Conservation (phyloP, 768 basidiomycete genomes). For the Russula ochroleuca region DNA sequence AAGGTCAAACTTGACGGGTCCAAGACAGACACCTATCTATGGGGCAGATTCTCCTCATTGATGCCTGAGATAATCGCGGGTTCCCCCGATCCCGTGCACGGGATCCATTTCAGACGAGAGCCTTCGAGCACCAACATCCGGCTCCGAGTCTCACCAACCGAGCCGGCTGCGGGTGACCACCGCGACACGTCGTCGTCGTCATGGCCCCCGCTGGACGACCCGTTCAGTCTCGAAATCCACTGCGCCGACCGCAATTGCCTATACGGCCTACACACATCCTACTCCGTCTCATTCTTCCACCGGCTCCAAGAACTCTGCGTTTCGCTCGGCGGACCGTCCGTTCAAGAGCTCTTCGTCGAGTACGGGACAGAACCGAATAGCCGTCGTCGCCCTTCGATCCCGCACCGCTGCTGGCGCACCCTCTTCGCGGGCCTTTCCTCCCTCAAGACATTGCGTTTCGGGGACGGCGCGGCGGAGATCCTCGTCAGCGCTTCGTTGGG, state of each 20-base stretch:
- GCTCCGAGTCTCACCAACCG: not conserved
- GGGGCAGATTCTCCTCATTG: constrained; percentile 5
- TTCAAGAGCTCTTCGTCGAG: constrained; percentile 11
- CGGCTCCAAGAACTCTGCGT: constrained; percentile 7
- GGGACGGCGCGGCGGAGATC: constrained; percentile 11
- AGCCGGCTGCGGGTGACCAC: no score
- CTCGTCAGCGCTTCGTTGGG: constrained; percentile 3
- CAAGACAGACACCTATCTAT: not conserved
- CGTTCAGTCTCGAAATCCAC: constrained; percentile 13
- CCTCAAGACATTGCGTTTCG: constrained; percentile 12
- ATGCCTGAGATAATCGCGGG: constrained; percentile 18
- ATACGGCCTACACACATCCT: constrained; percentile 11
- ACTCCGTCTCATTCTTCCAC: constrained; percentile 6
- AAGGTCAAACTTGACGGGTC: constrained; percentile 1
- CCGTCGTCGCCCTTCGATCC: not conserved
- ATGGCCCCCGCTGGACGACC: constrained; percentile 10
- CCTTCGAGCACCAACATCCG: not conserved
- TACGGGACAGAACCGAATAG: constrained; percentile 5
- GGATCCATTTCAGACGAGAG: constrained; percentile 7
- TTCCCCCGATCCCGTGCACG: not conserved
- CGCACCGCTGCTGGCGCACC: not conserved
- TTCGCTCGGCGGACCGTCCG: not conserved
- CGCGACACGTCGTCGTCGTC: not conserved
- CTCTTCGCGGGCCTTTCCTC: not conserved
- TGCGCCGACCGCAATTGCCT: not conserved